A percentile compares a stretch with the other conserved stretches of the same genome.
phyloP scores from a whole-genome alignment of 148 eudicot genomes.

The Amaranthus cruentus region DNA sequence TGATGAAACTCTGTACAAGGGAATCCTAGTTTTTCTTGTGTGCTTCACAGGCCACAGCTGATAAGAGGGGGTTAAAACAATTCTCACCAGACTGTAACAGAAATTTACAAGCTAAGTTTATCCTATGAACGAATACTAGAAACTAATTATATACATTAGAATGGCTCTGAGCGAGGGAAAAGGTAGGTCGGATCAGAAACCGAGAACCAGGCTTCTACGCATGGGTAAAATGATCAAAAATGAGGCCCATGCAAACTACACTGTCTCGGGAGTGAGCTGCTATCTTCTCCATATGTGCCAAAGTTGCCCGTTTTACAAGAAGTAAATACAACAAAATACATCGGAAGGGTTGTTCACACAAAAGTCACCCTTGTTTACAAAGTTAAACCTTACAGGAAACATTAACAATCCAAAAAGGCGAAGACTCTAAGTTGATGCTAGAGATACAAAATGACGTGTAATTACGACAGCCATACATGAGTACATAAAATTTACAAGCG shows the following conservation, averaged over 20 bases:
- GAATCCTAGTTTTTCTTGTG: neutral
- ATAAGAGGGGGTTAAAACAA: conserved; percentile 12
- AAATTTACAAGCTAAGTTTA: conserved; percentile 8
- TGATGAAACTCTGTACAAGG: conserved; percentile 11
- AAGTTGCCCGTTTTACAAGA: conserved; percentile 16
- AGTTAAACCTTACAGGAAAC: conserved; percentile 20
- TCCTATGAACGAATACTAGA: neutral
- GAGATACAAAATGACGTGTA: conserved; percentile 5
- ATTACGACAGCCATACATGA: conserved; percentile 13
- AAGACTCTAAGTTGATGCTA: conserved; percentile 14
- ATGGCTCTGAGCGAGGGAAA: conserved; percentile 17
- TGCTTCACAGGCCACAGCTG: conserved; percentile 3
- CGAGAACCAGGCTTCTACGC: conserved; percentile 8
- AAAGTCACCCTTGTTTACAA: conserved; percentile 18
- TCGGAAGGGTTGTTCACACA: conserved; percentile 19
- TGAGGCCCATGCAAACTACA: neutral
- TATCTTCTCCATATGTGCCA: conserved; percentile 11
- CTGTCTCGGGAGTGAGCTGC: conserved; percentile 21
- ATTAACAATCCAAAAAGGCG: conserved; percentile 11
- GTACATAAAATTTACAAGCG: conserved; percentile 13
- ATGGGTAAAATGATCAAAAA: neutral
- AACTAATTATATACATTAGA: conserved; percentile 8
- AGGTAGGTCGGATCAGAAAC: conserved; percentile 13
- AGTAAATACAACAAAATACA: conserved; percentile 6
- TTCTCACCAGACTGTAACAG: conserved; percentile 17